Conservation (phyloP, 129 eudicot species). For the Mikania micrantha region DNA sequence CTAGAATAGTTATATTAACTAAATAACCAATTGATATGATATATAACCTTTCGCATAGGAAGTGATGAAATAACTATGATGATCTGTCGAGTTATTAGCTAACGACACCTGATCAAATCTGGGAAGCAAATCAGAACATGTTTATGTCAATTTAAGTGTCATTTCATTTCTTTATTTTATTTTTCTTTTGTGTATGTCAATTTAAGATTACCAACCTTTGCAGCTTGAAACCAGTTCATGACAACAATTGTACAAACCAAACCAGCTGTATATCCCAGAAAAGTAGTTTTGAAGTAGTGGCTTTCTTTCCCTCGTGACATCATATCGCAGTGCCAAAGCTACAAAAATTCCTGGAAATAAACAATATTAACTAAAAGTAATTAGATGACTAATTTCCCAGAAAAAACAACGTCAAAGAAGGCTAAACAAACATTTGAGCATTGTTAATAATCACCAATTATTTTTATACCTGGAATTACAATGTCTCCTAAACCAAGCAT, state of each 20-base stretch:
- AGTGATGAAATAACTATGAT: no score
- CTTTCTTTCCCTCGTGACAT: conserved; percentile 74
- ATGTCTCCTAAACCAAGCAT: conserved; percentile 97
- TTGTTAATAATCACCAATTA: background rate
- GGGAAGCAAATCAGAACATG: no score
- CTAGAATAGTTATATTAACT: no score
- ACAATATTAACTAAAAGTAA: background rate
- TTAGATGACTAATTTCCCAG: background rate
- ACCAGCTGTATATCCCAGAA: conserved; percentile 66
- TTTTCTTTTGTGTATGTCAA: no score
- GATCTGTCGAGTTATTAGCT: no score
- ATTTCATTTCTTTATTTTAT: no score
- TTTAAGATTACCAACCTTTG: no score
- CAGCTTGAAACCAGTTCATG: conserved; percentile 99
- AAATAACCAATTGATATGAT: no score
- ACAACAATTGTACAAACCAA: conserved; percentile 64
- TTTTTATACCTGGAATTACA: conserved; percentile 78
- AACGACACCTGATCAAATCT: no score
- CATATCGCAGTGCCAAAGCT: conserved; percentile 87
- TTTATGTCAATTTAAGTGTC: no score
- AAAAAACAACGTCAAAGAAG: background rate
- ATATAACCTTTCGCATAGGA: no score
- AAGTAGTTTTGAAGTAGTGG: conserved; percentile 88
- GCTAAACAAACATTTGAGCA: background rate
- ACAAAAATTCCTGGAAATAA: conserved; percentile 69